Evolutionary conservation across 2,329 filamentous ascomycete genomes (phyloP), one percentile per base, ranked within the genome.

Genomic region (Stagonosporopsis tanaceti): DNA sequence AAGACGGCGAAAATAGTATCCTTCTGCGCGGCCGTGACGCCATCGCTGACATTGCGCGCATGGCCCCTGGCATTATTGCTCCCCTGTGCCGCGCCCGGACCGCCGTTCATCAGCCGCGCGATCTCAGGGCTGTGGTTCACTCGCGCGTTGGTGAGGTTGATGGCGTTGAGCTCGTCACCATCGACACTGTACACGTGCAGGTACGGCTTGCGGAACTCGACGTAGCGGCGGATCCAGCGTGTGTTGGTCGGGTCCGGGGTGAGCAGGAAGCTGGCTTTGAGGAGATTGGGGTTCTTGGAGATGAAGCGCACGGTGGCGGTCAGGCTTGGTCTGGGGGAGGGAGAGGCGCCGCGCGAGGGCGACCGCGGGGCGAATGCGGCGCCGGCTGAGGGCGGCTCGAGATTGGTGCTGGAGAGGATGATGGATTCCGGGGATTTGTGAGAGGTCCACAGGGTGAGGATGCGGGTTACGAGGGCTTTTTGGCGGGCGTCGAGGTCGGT

Each of bases 91-190:
- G 17, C 42, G 7, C 27, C 34, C 8, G 30, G 3, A 27, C 52
- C 76, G 84, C 79, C 70, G n/a, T 59, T 65, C 20, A 98, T 83
- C 8, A 98, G 78, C 9, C 89, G 87, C 17, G 94, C 86, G 39
- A 98, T 90, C 62, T 96, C 91, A 0, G 95, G 95, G 60, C 93
- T 90, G 68, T 93, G 92, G 73, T 99, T 95, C 11, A 99, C 89
- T n/a, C 93, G 86, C 7, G 92, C 90, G 70, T 97, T 96, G 34
- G 89, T 87, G 52, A 99, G 82, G 72, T 94, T 96, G 67, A 98
- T 91, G 9, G 95, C 89, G 51, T 89, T 92, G 42, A 97, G 85
- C 76, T 97, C 94, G 66, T 98, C 95, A 17, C 94, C 93, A 38
- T 96, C 91, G 0, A 89, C 88, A 24, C 87, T 90, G 78, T 98